These are phyloP conservation scores for Pisolithus thermaeus DNA, from an alignment of 1,284 basidiomycete genomes.

Conservation along the genomic window DNA sequence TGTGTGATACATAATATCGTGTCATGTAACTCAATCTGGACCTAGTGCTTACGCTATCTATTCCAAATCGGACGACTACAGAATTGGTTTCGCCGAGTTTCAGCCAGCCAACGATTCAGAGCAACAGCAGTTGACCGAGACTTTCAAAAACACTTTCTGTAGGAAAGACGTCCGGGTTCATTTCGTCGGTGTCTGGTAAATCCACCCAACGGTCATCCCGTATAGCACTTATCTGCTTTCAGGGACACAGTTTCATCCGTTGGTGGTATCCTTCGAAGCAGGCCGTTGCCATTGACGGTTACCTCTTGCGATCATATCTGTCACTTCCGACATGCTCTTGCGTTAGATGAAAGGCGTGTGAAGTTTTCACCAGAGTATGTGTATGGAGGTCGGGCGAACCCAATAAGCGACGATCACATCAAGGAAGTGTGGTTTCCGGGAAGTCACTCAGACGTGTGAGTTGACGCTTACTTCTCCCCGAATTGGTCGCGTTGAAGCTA, in stretches of 20 bases:
- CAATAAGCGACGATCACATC: conserved; percentile 12
- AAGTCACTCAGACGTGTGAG: conserved; percentile 31
- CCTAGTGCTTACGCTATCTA: conserved; percentile 28
- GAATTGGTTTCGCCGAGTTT: conserved; percentile 6
- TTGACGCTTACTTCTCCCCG: not conserved
- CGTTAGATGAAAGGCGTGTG: conserved; percentile 35
- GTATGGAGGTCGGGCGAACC: conserved; percentile 19
- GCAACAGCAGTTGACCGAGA: conserved; percentile 14
- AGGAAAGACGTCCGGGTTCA: conserved; percentile 24
- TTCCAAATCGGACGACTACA: conserved; percentile 11
- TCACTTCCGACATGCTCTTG: conserved; percentile 28
- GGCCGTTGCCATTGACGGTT: conserved; percentile 24
- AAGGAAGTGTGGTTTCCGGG: conserved; percentile 36
- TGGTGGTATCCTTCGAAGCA: conserved; percentile 23
- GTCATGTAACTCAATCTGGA: not conserved
- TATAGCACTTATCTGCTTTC: not conserved
- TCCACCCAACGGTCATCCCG: not conserved
- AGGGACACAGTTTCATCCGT: conserved; percentile 33
- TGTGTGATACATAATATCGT: not conserved
- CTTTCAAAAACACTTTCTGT: conserved; percentile 24
- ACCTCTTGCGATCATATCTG: conserved; percentile 25
- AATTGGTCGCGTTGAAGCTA: conserved; percentile 2
- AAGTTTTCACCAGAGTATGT: conserved; percentile 37
- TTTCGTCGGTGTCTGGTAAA: conserved; percentile 35
- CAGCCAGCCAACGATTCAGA: conserved; percentile 7